Evolutionary conservation across 179 eudicot genomes (phyloP).

Genomic region (Silene noctiflora): DNA sequence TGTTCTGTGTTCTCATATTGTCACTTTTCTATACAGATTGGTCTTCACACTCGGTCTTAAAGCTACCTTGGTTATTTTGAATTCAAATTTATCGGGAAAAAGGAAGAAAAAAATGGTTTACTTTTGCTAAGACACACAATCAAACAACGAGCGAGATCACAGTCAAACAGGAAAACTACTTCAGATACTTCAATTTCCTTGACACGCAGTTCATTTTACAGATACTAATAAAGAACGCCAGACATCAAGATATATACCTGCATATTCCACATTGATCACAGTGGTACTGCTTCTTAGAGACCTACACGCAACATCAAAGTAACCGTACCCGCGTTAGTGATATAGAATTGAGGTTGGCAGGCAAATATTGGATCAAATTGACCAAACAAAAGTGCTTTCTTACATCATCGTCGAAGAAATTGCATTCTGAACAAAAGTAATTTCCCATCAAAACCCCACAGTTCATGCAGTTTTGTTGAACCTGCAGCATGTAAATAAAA

Average conservation of each 20-base stretch:
- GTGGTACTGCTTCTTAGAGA: slow-evolving; percentile 69
- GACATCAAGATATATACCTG: slow-evolving; percentile 37
- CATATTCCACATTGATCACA: slow-evolving; percentile 78
- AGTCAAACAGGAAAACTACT: background rate
- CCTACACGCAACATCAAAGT: slow-evolving; percentile 30
- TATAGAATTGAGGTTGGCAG: background rate
- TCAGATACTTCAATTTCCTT: background rate
- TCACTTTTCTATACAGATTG: no score
- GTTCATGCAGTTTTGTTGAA: slow-evolving; percentile 45
- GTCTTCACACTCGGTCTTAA: no score
- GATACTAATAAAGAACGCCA: background rate
- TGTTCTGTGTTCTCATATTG: no score
- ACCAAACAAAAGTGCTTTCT: slow-evolving; percentile 16
- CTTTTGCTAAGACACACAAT: background rate
- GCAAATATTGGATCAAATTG: background rate
- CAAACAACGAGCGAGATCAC: background rate
- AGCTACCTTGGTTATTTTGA: no score
- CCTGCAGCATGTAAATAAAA: slow-evolving; percentile 32
- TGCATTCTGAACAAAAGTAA: slow-evolving; percentile 64
- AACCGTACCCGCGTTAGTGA: background rate
- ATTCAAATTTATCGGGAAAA: no score
- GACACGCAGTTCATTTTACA: background rate
- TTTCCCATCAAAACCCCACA: slow-evolving; percentile 69
- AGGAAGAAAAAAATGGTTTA: background rate
- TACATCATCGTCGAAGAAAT: slow-evolving; percentile 84